Evolutionary conservation across 2,329 filamentous ascomycete genomes (phyloP).

Genomic region (Biscogniauxia mediterranea): DNA sequence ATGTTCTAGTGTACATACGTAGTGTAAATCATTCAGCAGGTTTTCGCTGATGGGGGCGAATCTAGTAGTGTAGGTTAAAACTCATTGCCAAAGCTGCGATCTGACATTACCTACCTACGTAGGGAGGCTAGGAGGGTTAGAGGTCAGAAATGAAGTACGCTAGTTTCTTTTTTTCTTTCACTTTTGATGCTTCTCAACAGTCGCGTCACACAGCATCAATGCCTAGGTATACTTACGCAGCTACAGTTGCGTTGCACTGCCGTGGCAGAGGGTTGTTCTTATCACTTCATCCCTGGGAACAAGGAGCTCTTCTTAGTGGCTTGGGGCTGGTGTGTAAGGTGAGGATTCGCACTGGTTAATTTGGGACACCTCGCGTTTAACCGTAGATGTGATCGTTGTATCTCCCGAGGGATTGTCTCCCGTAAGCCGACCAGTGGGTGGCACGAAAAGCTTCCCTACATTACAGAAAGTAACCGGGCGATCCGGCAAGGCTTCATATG

Average conservation of each 20-base stretch:
- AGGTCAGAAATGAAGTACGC: not conserved
- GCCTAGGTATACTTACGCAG: no score
- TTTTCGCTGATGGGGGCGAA: no score
- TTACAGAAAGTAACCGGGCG: no score
- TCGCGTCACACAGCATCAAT: not conserved
- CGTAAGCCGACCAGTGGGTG: not conserved
- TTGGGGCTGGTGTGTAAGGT: not conserved
- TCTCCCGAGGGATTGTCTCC: not conserved
- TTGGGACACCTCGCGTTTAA: not conserved
- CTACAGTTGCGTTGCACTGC: no score
- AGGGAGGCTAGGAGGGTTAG: no score
- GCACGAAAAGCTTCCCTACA: not conserved
- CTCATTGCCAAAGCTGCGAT: no score
- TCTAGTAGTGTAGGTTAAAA: no score
- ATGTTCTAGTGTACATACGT: no score
- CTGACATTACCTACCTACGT: no score
- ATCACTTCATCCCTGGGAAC: not conserved
- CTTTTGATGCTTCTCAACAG: not conserved
- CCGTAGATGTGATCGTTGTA: not conserved
- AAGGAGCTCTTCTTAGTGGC: not conserved
- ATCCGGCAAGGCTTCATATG: no score
- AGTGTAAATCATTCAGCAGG: no score
- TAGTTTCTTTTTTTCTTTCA: not conserved
- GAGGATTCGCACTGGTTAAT: not conserved
- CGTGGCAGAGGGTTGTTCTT: not conserved